Percentiles rank a stretch among this genome's conserved stretches.
phyloP scores from a whole-genome alignment of 2,329 filamentous ascomycete genomes.

The Penicillium polonicum region DNA sequence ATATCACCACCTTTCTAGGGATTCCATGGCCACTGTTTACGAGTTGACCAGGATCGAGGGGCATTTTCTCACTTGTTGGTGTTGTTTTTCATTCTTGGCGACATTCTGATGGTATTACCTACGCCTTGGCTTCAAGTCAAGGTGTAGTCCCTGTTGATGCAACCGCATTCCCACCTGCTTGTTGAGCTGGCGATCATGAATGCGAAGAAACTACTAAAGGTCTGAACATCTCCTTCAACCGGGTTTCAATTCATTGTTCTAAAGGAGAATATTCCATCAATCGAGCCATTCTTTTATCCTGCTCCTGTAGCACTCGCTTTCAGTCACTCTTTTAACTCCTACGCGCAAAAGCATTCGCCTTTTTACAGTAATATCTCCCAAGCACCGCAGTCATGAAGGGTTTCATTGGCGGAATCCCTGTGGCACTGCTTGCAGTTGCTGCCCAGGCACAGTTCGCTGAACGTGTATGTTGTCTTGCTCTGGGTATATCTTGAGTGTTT shows the following conservation, averaged over 20 bases:
- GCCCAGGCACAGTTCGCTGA: conserved; percentile 29
- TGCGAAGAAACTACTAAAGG: conserved; percentile 23
- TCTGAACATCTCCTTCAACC: conserved; percentile 11
- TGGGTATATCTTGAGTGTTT: not conserved
- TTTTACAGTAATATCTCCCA: conserved; percentile 12
- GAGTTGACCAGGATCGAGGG: not conserved
- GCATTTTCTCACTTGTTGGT: not conserved
- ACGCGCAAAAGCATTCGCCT: not conserved
- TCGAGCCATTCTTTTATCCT: conserved; percentile 23
- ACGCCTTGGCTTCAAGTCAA: not conserved
- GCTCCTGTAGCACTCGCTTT: conserved; percentile 11
- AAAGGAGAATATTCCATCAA: conserved; percentile 10
- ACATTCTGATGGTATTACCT: conserved; percentile 20
- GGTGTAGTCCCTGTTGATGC: conserved; percentile 2
- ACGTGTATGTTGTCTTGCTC: conserved; percentile 8
- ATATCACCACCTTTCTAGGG: conserved; percentile 10
- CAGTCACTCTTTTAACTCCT: conserved; percentile 22
- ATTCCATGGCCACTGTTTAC: conserved; percentile 16
- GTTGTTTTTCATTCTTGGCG: conserved; percentile 20
- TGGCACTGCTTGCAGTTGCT: conserved; percentile 37
- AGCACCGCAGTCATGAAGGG: conserved; percentile 35
- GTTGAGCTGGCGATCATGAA: conserved; percentile 16
- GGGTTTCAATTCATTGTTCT: not conserved
- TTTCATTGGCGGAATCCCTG: conserved; percentile 35
- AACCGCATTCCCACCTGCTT: conserved; percentile 19